Evolutionary conservation across 208 protist genomes (phyloP).

Genomic region (Leishmania major): DNA sequence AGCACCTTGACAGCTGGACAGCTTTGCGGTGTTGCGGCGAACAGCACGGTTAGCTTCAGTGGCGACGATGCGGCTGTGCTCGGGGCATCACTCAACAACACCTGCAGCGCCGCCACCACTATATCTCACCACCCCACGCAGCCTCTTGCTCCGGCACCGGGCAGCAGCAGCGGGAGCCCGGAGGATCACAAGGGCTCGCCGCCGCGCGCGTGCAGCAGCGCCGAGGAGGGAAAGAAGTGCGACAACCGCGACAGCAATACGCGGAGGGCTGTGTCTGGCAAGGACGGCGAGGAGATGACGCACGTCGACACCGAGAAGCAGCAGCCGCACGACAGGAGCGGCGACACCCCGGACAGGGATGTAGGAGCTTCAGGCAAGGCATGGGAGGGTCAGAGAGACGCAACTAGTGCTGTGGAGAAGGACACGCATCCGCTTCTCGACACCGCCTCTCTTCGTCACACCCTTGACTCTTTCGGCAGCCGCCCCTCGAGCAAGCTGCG

Average conservation of each 20-base stretch:
- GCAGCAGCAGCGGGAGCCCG: not conserved
- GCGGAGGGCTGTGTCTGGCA: conserved; percentile 22
- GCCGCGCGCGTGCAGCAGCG: not conserved
- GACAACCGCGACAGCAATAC: conserved; percentile 21
- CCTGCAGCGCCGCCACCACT: not conserved
- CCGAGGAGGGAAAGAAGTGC: conserved; percentile 5
- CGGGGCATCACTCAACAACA: not conserved
- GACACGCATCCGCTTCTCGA: not conserved
- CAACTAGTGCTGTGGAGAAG: not conserved
- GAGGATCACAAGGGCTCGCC: conserved; percentile 11
- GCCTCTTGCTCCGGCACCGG: not conserved
- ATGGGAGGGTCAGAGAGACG: not conserved
- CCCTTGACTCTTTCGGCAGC: not conserved
- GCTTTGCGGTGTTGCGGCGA: not conserved
- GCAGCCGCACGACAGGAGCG: conserved; percentile 4
- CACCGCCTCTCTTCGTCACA: not conserved
- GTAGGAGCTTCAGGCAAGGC: not conserved
- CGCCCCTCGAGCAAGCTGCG: not conserved
- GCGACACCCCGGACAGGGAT: conserved; percentile 1
- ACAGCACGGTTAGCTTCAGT: not conserved
- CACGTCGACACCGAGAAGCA: conserved; percentile 18
- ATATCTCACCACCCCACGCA: not conserved
- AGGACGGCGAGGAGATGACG: conserved; percentile 6
- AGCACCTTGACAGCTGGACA: not conserved
- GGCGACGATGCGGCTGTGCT: not conserved